phyloP scores from a whole-genome alignment of 257 asterid genomes.

The Jacaranda mimosifolia region DNA sequence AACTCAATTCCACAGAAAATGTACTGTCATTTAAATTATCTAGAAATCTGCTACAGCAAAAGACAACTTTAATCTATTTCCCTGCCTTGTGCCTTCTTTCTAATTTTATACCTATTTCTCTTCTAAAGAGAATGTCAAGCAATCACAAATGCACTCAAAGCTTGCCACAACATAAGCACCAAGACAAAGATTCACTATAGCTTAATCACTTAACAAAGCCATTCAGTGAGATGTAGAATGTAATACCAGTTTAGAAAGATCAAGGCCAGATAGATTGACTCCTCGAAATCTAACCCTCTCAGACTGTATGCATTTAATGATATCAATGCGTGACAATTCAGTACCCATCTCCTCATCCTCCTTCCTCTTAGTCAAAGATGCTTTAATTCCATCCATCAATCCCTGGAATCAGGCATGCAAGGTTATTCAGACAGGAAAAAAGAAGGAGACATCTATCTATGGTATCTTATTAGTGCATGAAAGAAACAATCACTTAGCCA shows the following conservation, averaged over 20 bases:
- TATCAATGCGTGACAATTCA: slow-evolving; percentile 88
- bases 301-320: slow-evolving; percentile 93
- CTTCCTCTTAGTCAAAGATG: slow-evolving; percentile 62
- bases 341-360: slow-evolving; percentile 82
- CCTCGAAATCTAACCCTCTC: slow-evolving; percentile 94
- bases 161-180: slow-evolving; percentile 6
- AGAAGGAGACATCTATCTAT: slow-evolving; percentile 7
- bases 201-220: slow-evolving; percentile 21
- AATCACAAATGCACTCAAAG: slow-evolving; percentile 12
- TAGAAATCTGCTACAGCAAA: neutral
- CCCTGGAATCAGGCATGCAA: slow-evolving; percentile 57
- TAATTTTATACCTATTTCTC: neutral
- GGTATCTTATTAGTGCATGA: neutral
- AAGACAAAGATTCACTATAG: neutral
- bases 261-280: slow-evolving; percentile 90
- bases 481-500: slow-evolving; percentile 18
- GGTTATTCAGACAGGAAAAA: slow-evolving; percentile 17
- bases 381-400: slow-evolving; percentile 71
- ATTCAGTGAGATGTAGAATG: slow-evolving; percentile 35
- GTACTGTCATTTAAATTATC: slow-evolving; percentile 1
- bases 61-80: neutral
- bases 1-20: neutral
- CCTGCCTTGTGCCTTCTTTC: neutral
- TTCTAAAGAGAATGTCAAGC: neutral
- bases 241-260: slow-evolving; percentile 88